Conservation (phyloP, 208 protist genomes). For the Eutreptiella sp. region DNA sequence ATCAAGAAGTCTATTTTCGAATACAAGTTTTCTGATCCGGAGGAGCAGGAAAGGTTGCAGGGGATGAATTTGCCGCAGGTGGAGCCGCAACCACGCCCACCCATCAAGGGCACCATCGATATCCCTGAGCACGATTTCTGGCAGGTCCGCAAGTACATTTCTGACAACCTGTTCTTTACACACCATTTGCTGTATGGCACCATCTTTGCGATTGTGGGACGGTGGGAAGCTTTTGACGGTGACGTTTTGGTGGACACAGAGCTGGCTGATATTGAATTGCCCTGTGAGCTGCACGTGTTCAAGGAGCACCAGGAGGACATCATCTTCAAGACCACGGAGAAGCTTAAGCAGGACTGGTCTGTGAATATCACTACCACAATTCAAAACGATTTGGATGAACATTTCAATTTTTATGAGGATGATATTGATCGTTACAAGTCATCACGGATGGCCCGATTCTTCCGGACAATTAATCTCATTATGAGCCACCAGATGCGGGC, state of each 20-base stretch:
- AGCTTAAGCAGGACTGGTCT: conserved; percentile 78
- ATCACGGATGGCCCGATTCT: conserved; percentile 77
- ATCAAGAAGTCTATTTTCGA: conserved; percentile 67
- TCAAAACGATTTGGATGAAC: conserved; percentile 80
- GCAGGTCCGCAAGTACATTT: conserved; percentile 48
- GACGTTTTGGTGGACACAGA: conserved; percentile 53
- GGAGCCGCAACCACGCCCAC: conserved; percentile 31
- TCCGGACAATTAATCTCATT: conserved; percentile 77
- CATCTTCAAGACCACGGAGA: conserved; percentile 55
- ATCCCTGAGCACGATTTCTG: conserved; percentile 71
- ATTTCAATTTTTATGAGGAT: conserved; percentile 89
- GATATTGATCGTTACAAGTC: conserved; percentile 63
- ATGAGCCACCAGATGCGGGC: conserved; percentile 76
- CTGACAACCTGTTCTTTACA: conserved; percentile 76
- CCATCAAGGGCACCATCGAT: conserved; percentile 62
- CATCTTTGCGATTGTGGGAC: conserved; percentile 61
- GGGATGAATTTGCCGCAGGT: conserved; percentile 39
- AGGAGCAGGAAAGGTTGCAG: conserved; percentile 55
- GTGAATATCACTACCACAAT: conserved; percentile 77
- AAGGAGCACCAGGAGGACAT: conserved; percentile 52
- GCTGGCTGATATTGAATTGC: conserved; percentile 42
- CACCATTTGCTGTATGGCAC: conserved; percentile 69
- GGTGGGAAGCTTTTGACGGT: conserved; percentile 59
- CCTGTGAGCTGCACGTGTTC: conserved; percentile 64
- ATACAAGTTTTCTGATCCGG: conserved; percentile 53